Percentiles rank a stretch among this genome's conserved stretches.
phyloP scores from a whole-genome alignment of 495 filamentous ascomycete genomes.

The Penicillium canescens region DNA sequence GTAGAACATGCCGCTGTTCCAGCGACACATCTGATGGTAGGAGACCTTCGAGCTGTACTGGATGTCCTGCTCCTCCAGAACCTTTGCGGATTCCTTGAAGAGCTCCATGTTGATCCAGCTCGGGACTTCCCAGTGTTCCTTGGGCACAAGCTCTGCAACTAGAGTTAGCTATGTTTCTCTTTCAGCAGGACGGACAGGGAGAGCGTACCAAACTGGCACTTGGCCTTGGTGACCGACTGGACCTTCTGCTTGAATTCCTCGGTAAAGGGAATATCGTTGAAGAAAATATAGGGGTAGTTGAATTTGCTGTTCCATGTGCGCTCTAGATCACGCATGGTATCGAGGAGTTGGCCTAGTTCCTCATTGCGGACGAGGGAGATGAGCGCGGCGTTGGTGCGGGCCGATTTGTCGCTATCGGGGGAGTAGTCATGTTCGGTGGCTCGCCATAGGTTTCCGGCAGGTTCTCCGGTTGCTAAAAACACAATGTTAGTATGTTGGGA shows the following conservation, averaged over 20 bases:
- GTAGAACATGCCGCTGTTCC: constrained; percentile 98
- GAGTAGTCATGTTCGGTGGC: constrained; percentile 70
- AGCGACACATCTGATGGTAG: constrained; percentile 99
- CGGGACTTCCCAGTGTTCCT: constrained; percentile 92
- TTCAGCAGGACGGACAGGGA: neutral
- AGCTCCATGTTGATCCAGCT: constrained; percentile 89
- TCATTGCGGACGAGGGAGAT: constrained; percentile 89
- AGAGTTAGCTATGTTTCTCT: constrained; percentile 15
- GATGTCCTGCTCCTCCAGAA: constrained; percentile 79
- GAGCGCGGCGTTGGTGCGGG: constrained; percentile 89
- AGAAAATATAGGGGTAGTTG: constrained; percentile 99
- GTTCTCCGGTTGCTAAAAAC: constrained; percentile 72
- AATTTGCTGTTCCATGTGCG: constrained; percentile 97
- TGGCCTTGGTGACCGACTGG: constrained; percentile 76
- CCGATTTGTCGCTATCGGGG: constrained; percentile 68
- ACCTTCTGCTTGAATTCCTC: constrained; percentile 89
- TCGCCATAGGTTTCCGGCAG: constrained; percentile 69
- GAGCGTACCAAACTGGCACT: constrained; percentile 73
- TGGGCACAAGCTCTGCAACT: constrained; percentile 73
- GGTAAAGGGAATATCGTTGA: constrained; percentile 92
- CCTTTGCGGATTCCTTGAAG: constrained; percentile 78
- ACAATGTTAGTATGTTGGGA: constrained; percentile 5
- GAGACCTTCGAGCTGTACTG: constrained; percentile 86
- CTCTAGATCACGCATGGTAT: constrained; percentile 88
- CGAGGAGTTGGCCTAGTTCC: constrained; percentile 79